Percentiles rank a stretch among this genome's conserved stretches.
These are phyloP conservation scores for Urtica urens DNA, from an alignment of 306 rosid species.

Conservation along the genomic window DNA sequence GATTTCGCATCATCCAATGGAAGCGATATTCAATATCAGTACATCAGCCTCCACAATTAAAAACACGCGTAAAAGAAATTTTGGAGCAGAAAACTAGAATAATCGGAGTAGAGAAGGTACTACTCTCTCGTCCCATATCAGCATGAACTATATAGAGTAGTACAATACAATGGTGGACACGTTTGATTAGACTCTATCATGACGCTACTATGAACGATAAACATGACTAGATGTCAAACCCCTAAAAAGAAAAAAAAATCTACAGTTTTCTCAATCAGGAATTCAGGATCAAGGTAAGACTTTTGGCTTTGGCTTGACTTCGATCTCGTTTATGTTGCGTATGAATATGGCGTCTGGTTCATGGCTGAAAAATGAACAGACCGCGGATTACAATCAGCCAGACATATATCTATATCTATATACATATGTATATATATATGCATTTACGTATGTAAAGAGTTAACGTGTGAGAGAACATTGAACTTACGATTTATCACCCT, in stretches of 20 bases:
- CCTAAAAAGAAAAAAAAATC: background rate
- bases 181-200: conserved; percentile 2
- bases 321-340: conserved; percentile 87
- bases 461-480: background rate
- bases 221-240: background rate
- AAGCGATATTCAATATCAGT: too few species aligned
- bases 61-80: too few species aligned
- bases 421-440: too few species aligned
- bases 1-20: too few species aligned
- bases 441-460: too few species aligned
- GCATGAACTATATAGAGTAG: too few species aligned
- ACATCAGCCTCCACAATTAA: too few species aligned
- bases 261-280: conserved; percentile 28
- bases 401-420: background rate
- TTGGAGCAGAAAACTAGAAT: too few species aligned
- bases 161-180: too few species aligned
- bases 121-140: too few species aligned
- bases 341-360: conserved; percentile 82
- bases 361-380: conserved; percentile 45
- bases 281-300: conserved; percentile 63
- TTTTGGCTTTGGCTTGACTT: conserved; percentile 97
- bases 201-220: background rate
- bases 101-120: too few species aligned
- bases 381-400: background rate
- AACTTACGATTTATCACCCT: conserved; percentile 64